These are phyloP conservation scores for Manihot esculenta DNA, from an alignment of 441 rosid genomes.

Conservation along the genomic window DNA sequence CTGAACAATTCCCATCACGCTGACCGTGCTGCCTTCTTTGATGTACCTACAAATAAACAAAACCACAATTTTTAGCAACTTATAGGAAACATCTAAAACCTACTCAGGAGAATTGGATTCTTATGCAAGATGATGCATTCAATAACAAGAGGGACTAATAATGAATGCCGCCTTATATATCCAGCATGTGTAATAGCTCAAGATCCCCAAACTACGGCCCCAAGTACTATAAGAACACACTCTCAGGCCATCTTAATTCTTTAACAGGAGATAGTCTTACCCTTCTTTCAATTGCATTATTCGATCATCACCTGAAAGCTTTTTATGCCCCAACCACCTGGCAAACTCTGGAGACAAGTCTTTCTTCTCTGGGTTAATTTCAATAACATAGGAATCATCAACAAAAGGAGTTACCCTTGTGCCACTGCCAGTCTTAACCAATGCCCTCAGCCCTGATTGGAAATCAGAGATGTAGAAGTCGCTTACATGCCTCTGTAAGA, in stretches of 20 bases:
- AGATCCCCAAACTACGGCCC: neutral
- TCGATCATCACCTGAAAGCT: slow-evolving; percentile 71
- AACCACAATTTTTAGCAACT: no score
- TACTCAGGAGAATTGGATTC: neutral
- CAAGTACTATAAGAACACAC: neutral
- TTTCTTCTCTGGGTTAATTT: slow-evolving; percentile 58
- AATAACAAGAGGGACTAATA: no score
- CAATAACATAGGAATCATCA: slow-evolving; percentile 58
- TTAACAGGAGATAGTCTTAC: slow-evolving; percentile 29
- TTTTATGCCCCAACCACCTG: slow-evolving; percentile 68
- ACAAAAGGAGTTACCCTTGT: slow-evolving; percentile 74
- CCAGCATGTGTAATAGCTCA: neutral
- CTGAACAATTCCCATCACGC: slow-evolving; percentile 87
- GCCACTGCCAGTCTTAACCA: slow-evolving; percentile 77
- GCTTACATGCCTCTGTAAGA: slow-evolving; percentile 81
- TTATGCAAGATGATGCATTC: neutral
- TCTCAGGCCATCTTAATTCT: neutral
- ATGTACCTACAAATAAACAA: slow-evolving; percentile 66
- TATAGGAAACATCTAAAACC: no score
- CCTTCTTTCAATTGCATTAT: slow-evolving; percentile 77
- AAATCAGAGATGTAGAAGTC: slow-evolving; percentile 99
- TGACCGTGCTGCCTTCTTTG: slow-evolving; percentile 90
- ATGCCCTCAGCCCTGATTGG: slow-evolving; percentile 92
- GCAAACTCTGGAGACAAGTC: slow-evolving; percentile 56
- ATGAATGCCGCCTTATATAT: neutral